Percentiles rank a stretch among this genome's conserved stretches.
These are phyloP conservation scores for Fusarium marasasianum DNA, from an alignment of 2,329 filamentous ascomycete genomes.

Conservation along the genomic window DNA sequence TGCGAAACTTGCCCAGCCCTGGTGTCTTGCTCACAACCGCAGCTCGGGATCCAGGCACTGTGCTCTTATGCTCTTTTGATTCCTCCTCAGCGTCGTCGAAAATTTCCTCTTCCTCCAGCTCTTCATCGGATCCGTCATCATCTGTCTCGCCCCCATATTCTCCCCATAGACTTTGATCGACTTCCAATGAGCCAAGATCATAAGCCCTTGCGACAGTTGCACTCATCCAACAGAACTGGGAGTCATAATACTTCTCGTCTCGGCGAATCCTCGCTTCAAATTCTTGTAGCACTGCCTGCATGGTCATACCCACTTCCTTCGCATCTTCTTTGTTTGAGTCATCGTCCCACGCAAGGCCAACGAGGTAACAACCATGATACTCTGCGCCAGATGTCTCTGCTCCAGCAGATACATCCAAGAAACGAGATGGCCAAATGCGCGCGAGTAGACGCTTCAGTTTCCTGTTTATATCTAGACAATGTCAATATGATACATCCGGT, in stretches of 20 bases:
- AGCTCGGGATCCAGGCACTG: slow-evolving; percentile 13
- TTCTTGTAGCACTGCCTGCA: slow-evolving; percentile 56
- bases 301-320: slow-evolving; percentile 52
- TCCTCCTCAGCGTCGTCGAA: slow-evolving; percentile 27
- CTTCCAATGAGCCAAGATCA: slow-evolving; percentile 54
- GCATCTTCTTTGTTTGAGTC: slow-evolving; percentile 52
- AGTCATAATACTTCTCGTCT: slow-evolving; percentile 60
- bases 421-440: slow-evolving; percentile 71
- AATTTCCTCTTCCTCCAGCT: slow-evolving; percentile 49
- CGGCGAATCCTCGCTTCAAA: slow-evolving; percentile 60
- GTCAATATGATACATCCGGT: neutral
- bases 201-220: slow-evolving; percentile 50
- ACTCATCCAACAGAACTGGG: slow-evolving; percentile 59
- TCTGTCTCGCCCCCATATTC: slow-evolving; percentile 40
- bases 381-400: slow-evolving; percentile 50
- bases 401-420: slow-evolving; percentile 51
- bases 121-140: slow-evolving; percentile 57
- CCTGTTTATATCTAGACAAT: slow-evolving; percentile 61
- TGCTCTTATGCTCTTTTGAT: slow-evolving; percentile 10
- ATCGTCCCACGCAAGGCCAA: slow-evolving; percentile 60
- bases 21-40: slow-evolving; percentile 40
- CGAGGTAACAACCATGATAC: slow-evolving; percentile 69
- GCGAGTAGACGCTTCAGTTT: slow-evolving; percentile 61
- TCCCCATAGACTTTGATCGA: slow-evolving; percentile 62
- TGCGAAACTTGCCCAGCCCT: slow-evolving; percentile 60